These are phyloP conservation scores for Serendipita sp. DNA, from an alignment of 1,284 basidiomycete genomes.

Conservation along the genomic window DNA sequence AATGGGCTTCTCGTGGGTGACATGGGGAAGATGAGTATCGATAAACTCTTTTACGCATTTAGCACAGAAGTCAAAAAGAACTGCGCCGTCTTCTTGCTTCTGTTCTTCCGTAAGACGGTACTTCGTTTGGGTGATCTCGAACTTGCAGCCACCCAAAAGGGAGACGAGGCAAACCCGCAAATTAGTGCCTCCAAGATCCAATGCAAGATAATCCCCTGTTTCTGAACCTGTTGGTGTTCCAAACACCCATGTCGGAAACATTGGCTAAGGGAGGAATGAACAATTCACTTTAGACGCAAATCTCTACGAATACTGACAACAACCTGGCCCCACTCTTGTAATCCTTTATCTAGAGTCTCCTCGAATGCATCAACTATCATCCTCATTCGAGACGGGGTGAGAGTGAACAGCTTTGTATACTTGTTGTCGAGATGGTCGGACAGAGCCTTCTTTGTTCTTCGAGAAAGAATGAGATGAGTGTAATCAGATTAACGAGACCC, in stretches of 20 bases:
- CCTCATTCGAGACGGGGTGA: slow-evolving; percentile 88
- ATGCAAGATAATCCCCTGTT: slow-evolving; percentile 78
- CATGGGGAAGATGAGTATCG: slow-evolving; percentile 51
- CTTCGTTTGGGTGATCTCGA: slow-evolving; percentile 95
- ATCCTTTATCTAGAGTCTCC: slow-evolving; percentile 76
- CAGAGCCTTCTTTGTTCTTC: slow-evolving; percentile 32
- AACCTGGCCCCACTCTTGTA: slow-evolving; percentile 71
- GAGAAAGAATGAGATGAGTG: slow-evolving; percentile 17
- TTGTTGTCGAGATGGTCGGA: slow-evolving; percentile 70
- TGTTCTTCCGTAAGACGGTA: slow-evolving; percentile 96
- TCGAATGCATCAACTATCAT: slow-evolving; percentile 96
- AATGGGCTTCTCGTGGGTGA: slow-evolving; percentile 6
- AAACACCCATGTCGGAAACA: slow-evolving; percentile 96
- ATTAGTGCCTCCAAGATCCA: slow-evolving; percentile 95
- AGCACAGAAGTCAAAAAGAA: slow-evolving; percentile 94
- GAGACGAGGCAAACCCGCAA: slow-evolving; percentile 94
- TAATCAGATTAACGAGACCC: neutral
- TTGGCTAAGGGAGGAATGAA: slow-evolving; percentile 38
- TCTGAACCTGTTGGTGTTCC: slow-evolving; percentile 91
- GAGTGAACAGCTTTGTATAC: slow-evolving; percentile 71
- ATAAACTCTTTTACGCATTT: slow-evolving; percentile 87
- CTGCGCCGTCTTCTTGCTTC: slow-evolving; percentile 92
- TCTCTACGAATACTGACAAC: slow-evolving; percentile 51
- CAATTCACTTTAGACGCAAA: slow-evolving; percentile 4
- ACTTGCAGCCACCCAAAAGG: slow-evolving; percentile 83